Base-by-base conservation (phyloP, 2,329 filamentous ascomycete genomes). In the Fusarium dimerum region DNA sequence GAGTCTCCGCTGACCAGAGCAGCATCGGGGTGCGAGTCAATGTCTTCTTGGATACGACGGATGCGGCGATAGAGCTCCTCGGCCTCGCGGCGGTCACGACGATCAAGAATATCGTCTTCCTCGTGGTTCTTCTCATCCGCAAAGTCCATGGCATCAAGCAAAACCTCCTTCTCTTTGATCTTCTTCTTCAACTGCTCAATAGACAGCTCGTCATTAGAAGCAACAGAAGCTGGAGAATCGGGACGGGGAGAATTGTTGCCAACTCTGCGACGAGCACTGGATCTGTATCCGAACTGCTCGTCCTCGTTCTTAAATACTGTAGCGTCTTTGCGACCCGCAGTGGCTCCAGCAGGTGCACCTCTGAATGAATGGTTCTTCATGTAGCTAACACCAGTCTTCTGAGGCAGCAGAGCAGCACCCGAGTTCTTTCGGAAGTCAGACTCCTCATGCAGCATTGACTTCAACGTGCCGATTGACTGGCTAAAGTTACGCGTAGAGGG, bases 241-340 rank as follows among this genome's bases (percentile, higher is more conserved):
- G 93, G 91, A 2, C 92, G 92, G 44, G 92, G 90, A 9, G 92
- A 94, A 54, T 84, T 86, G 55, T 86, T 87, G 40, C 89, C 90
- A 50, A 95, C 75, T 60, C 94, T 86, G 58, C 92, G 90, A 58
- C 94, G 90, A 48, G 94, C 94, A 70, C 92, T 97, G 12, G 94
- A 97, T 63, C 88, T 88, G 68, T 99, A 99, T 6, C 91, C 92
- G 64, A 95, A 84, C 54, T 92, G 88, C 62, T 96, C 91, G 64
- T 96, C 92, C 61, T 97, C 94, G 68, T 97, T 97, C 68, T 95
- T 93, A 74, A 93, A 99, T 3, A 97, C 89, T 0, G 94, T 99
- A 3, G 89, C 94, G 74, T 99, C 94, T 71, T 97, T 97, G 45
- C 92, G 88, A 38, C 82, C 83, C 42, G 76, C 76, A 42, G 78